Conservation (phyloP, 1,139 yeast species). For the Saccharomyces hybrid region DNA sequence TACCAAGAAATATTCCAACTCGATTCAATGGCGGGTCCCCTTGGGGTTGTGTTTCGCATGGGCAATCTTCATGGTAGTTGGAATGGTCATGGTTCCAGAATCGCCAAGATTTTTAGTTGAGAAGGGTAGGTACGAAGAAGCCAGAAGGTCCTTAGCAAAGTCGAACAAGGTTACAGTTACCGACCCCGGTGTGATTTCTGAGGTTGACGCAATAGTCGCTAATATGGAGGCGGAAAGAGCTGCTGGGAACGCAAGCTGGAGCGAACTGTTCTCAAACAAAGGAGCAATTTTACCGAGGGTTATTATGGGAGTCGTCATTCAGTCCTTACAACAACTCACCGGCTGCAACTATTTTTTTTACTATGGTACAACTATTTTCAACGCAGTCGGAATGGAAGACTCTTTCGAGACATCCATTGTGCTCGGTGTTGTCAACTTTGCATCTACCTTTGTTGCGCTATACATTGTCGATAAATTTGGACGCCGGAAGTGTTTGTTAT, state of each 20-base stretch:
- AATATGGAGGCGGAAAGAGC: conserved; percentile 45
- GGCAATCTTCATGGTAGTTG: conserved; percentile 37
- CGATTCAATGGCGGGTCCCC: conserved; percentile 56
- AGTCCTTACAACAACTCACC: conserved; percentile 53
- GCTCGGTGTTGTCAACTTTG: no score
- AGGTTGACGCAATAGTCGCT: conserved; percentile 51
- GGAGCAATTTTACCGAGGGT: conserved; percentile 49
- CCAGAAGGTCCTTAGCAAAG: conserved; percentile 41
- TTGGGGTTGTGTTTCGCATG: conserved; percentile 43
- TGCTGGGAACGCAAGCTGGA: conserved; percentile 32
- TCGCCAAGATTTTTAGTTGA: conserved; percentile 64
- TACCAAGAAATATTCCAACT: conserved; percentile 38
- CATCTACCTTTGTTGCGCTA: no score
- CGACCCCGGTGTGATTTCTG: conserved; percentile 48
- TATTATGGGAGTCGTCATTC: conserved; percentile 52
- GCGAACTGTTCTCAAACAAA: conserved; percentile 29
- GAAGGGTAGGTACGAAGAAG: conserved; percentile 45
- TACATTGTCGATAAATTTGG: no score
- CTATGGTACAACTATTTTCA: conserved; percentile 39
- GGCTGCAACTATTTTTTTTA: conserved; percentile 77
- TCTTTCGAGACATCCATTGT: no score
- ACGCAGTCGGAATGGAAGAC: no score
- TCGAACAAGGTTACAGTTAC: conserved; percentile 48
- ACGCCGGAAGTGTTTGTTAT: conserved; percentile 38
- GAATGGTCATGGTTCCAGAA: conserved; percentile 64